Evolutionary conservation across 148 eudicot genomes (phyloP).

Genomic region (Fagopyrum tataricum): DNA sequence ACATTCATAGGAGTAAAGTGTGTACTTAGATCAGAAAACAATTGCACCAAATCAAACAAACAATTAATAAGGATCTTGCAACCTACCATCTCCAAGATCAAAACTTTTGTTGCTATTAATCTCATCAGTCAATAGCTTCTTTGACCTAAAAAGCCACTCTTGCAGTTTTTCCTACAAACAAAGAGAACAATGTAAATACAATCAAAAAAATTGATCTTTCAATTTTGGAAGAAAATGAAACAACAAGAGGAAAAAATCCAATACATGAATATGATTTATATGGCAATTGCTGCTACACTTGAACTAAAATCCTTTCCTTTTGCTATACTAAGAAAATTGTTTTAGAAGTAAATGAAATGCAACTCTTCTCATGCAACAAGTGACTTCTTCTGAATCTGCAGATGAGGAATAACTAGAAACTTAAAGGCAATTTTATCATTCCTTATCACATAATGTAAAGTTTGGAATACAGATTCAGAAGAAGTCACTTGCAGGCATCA

Average conservation of each 20-base stretch:
- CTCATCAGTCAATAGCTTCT: constrained; percentile 55
- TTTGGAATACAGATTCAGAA: background rate
- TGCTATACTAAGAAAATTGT: too few species aligned
- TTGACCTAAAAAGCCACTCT: constrained; percentile 66
- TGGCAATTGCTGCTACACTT: too few species aligned
- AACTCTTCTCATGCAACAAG: background rate
- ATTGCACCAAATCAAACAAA: background rate
- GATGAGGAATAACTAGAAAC: background rate
- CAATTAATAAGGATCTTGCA: background rate
- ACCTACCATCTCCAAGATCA: constrained; percentile 51
- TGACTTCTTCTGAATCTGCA: background rate
- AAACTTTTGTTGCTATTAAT: constrained; percentile 39
- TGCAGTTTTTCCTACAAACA: constrained; percentile 71
- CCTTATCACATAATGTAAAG: background rate
- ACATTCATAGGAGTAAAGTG: background rate
- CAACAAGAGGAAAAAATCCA: background rate
- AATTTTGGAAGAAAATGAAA: background rate
- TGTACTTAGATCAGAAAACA: background rate
- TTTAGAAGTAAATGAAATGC: too few species aligned
- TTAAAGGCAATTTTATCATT: background rate
- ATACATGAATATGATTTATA: background rate
- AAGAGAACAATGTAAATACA: background rate
- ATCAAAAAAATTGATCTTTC: background rate
- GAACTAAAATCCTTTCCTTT: background rate
- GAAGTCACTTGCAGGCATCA: background rate